A percentile compares a stretch with the other conserved stretches of the same genome.
These are phyloP conservation scores for Eimeria necatrix DNA, from an alignment of 169 alveolate genomes.

Conservation along the genomic window DNA sequence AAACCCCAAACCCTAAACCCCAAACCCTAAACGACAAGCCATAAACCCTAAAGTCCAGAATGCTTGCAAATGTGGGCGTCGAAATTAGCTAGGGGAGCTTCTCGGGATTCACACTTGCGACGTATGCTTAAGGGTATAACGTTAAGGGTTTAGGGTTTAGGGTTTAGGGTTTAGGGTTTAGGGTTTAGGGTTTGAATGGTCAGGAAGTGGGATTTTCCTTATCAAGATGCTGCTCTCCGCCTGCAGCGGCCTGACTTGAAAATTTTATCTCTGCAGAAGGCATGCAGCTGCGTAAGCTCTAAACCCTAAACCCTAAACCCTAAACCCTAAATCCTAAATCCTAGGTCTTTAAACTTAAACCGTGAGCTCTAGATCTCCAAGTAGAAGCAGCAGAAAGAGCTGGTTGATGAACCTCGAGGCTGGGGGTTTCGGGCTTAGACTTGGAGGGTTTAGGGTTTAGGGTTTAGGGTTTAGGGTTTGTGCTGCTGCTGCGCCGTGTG, in stretches of 20 bases:
- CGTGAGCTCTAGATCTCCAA: not conserved
- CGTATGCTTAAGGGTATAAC: too few species aligned
- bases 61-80: not conserved
- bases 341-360: not conserved
- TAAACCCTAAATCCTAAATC: conserved; percentile 47
- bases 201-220: conserved; percentile 41
- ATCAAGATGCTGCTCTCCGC: conserved; percentile 20
- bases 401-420: too few species aligned
- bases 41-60: not conserved
- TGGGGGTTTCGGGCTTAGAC: too few species aligned
- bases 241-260: conserved; percentile 42
- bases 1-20: too few species aligned
- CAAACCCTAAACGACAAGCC: not conserved
- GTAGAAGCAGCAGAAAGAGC: not conserved
- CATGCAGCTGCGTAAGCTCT: conserved; percentile 44
- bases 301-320: conserved; percentile 16
- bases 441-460: too few species aligned
- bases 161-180: not conserved
- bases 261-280: conserved; percentile 20
- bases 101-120: too few species aligned
- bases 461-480: too few species aligned
- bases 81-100: too few species aligned
- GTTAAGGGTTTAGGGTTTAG: not conserved
- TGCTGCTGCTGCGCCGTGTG: not conserved
- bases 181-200: conserved; percentile 5